Evolutionary conservation across 768 basidiomycete species (phyloP).

Genomic region (Mycena belliarum): DNA sequence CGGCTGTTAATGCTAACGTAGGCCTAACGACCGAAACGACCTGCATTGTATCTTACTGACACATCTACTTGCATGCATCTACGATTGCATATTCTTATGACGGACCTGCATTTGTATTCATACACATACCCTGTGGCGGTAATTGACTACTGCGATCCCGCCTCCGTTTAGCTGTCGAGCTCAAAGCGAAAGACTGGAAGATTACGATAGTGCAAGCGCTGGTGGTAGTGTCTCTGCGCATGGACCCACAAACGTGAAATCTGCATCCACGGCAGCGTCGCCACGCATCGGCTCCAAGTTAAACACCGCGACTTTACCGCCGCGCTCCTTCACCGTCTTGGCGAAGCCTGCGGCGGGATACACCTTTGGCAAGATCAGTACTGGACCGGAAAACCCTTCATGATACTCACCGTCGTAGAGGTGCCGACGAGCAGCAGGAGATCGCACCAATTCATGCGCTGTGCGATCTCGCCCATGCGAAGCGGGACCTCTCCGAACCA

Average conservation of each 20-base stretch:
- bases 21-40: neutral
- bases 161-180: too few species aligned
- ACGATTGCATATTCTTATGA: constrained; percentile 1
- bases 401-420: constrained; percentile 29
- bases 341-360: constrained; percentile 30
- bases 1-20: constrained; percentile 6
- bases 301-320: constrained; percentile 41
- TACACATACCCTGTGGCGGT: constrained; percentile 3
- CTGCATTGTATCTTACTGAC: constrained; percentile 2
- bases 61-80: neutral
- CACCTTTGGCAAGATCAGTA: constrained; percentile 24
- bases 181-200: too few species aligned
- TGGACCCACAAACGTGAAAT: constrained; percentile 36
- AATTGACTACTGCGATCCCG: constrained; percentile 1
- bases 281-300: constrained; percentile 28
- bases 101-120: constrained; percentile 6
- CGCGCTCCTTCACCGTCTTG: constrained; percentile 25
- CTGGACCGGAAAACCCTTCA: too few species aligned
- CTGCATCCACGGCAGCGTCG: constrained; percentile 27
- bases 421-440: constrained; percentile 41
- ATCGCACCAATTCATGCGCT: constrained; percentile 31
- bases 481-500: constrained; percentile 42
- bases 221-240: constrained; percentile 28
- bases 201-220: neutral
- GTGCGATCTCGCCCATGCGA: constrained; percentile 30